These are phyloP conservation scores for Chalara sp. DNA, from an alignment of 2,329 filamentous ascomycete genomes.

Conservation along the genomic window DNA sequence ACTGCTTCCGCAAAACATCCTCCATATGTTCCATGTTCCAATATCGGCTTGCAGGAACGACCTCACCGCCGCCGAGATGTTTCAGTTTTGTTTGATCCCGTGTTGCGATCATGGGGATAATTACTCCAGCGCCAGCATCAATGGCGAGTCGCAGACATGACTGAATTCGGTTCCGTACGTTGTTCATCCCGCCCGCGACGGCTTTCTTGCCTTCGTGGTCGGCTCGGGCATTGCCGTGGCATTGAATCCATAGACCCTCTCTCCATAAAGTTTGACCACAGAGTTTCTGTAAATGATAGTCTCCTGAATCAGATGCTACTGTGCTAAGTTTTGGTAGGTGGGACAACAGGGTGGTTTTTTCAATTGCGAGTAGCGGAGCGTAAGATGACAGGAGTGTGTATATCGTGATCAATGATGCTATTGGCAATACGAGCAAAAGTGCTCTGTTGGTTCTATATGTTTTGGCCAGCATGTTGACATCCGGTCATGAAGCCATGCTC, in stretches of 20 bases:
- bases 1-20: constrained; percentile 3
- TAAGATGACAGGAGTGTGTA: too few species aligned
- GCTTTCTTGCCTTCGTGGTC: constrained; percentile 9
- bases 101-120: constrained; percentile 12
- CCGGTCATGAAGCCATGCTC: too few species aligned
- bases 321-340: too few species aligned
- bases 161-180: constrained; percentile 18
- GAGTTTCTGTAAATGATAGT: constrained; percentile 1
- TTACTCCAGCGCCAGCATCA: constrained; percentile 15
- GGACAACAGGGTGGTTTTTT: too few species aligned
- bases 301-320: too few species aligned
- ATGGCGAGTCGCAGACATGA: constrained; percentile 19
- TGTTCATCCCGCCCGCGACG: constrained; percentile 17
- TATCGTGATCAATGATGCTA: too few species aligned
- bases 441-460: too few species aligned
- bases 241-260: constrained; percentile 18
- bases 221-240: constrained; percentile 11
- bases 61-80: not conserved
- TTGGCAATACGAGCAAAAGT: too few species aligned
- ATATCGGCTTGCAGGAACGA: constrained; percentile 10
- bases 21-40: constrained; percentile 11
- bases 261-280: constrained; percentile 14
- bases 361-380: too few species aligned
- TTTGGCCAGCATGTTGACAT: too few species aligned
- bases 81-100: constrained; percentile 7